Percentiles rank a stretch among this genome's conserved stretches.
Evolutionary conservation across 768 basidiomycete species (phyloP).

Genomic region (Scleroderma bovista): DNA sequence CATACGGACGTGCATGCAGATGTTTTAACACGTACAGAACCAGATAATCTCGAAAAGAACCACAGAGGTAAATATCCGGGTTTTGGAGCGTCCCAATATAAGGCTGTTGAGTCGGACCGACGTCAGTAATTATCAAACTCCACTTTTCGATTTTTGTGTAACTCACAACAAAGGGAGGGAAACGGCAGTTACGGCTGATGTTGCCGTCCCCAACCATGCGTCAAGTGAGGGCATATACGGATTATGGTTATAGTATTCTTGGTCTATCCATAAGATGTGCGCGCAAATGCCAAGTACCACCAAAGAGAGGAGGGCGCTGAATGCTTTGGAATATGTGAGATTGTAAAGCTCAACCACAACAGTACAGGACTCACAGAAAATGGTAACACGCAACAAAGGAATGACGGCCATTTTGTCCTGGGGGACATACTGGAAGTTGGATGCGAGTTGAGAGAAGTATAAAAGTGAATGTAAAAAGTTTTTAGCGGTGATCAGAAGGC

Average conservation of each 20-base stretch:
- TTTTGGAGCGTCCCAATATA: conserved; percentile 6
- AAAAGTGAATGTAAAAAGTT: not conserved
- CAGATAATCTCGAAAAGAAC: conserved; percentile 22
- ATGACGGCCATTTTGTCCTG: conserved; percentile 16
- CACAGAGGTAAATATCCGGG: conserved; percentile 14
- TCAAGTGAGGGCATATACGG: conserved; percentile 5
- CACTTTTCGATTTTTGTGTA: no score
- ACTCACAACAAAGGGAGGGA: conserved; percentile 23
- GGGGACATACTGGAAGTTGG: not conserved
- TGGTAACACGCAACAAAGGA: conserved; percentile 16
- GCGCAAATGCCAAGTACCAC: conserved; percentile 19
- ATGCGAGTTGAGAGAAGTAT: not conserved
- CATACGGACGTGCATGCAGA: not conserved
- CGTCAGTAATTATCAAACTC: not conserved
- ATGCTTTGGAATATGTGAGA: conserved; percentile 7
- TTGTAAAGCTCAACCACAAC: not conserved
- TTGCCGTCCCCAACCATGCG: conserved; percentile 12
- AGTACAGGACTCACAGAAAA: conserved; percentile 18
- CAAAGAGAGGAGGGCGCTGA: conserved; percentile 11
- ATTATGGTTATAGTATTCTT: conserved; percentile 3
- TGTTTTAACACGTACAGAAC: conserved; percentile 16
- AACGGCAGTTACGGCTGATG: conserved; percentile 11
- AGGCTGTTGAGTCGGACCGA: conserved; percentile 10
- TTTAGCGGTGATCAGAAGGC: not conserved
- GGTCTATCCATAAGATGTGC: conserved; percentile 9